A percentile compares a stretch with the other conserved stretches of the same genome.
Conservation (phyloP, 2,329 filamentous ascomycete genomes). For the Botrytis pseudocinerea region DNA sequence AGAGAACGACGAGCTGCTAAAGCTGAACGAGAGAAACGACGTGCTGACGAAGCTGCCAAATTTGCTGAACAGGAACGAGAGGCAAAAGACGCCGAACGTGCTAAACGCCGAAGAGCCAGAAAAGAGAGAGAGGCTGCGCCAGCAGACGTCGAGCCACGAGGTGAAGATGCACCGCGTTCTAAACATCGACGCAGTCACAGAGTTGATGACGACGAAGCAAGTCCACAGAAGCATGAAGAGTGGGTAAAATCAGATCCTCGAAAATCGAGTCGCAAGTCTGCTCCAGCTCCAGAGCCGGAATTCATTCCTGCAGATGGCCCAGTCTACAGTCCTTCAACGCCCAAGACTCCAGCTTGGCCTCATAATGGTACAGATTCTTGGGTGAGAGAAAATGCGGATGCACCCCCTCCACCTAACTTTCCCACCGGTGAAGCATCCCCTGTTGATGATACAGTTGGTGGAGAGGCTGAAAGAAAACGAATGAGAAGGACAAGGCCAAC, state of each 20-base stretch:
- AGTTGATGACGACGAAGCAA: conserved; percentile 57
- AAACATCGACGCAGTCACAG: conserved; percentile 52
- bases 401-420: conserved; percentile 54
- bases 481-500: conserved; percentile 35
- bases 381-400: conserved; percentile 65
- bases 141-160: conserved; percentile 48
- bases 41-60: conserved; percentile 52
- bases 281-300: conserved; percentile 43
- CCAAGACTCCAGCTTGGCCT: conserved; percentile 52
- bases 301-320: conserved; percentile 36
- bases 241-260: conserved; percentile 45
- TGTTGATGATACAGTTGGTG: conserved; percentile 33
- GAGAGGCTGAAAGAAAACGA: conserved; percentile 35
- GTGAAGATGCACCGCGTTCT: conserved; percentile 43
- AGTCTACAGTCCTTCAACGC: conserved; percentile 36
- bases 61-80: conserved; percentile 42
- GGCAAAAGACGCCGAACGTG: conserved; percentile 45
- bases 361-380: conserved; percentile 65
- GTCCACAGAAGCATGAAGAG: conserved; percentile 55
- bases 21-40: conserved; percentile 53
- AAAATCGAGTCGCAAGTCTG: conserved; percentile 45
- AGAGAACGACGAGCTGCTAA: conserved; percentile 59
- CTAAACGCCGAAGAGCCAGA: conserved; percentile 52
- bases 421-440: conserved; percentile 32
- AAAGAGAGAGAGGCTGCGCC: conserved; percentile 45